These are phyloP conservation scores for Juglanconis sp. DNA, from an alignment of 2,329 filamentous ascomycete genomes.

Conservation along the genomic window DNA sequence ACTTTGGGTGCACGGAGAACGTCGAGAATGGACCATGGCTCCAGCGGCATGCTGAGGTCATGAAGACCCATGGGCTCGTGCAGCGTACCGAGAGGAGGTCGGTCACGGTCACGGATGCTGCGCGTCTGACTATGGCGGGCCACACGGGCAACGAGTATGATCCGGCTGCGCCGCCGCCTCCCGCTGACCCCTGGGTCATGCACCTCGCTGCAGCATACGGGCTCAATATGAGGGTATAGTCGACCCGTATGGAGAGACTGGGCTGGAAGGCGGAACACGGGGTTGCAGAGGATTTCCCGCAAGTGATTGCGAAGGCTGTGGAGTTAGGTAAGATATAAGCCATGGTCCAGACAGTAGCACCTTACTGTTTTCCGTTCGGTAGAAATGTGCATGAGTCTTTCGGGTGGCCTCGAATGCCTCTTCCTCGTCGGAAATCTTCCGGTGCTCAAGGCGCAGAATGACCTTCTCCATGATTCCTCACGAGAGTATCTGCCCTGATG, in stretches of 20 bases:
- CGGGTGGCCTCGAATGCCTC: too few relatives aligned
- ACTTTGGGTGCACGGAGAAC: constrained; percentile 15
- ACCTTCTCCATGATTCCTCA: too few relatives aligned
- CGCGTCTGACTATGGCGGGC: neutral
- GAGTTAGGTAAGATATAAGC: neutral
- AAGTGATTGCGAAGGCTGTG: neutral
- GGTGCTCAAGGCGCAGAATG: too few relatives aligned
- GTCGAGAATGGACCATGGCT: constrained; percentile 9
- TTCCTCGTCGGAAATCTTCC: too few relatives aligned
- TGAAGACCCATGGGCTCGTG: constrained; percentile 13
- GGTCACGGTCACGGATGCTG: constrained; percentile 4
- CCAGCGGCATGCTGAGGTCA: neutral
- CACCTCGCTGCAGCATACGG: constrained; percentile 4
- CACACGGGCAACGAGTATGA: constrained; percentile 1
- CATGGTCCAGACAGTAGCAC: neutral
- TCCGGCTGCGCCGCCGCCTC: constrained; percentile 5
- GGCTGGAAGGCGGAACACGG: neutral
- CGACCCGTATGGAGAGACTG: neutral
- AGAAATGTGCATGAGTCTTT: too few relatives aligned
- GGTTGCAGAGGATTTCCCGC: neutral
- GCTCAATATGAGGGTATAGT: constrained; percentile 3
- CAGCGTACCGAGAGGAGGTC: constrained; percentile 5
- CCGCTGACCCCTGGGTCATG: constrained; percentile 5
- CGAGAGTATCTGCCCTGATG: too few relatives aligned
- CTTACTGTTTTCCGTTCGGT: too few relatives aligned